These are phyloP conservation scores for Cynanchum wilfordii DNA, from an alignment of 257 asterid species.

Conservation along the genomic window DNA sequence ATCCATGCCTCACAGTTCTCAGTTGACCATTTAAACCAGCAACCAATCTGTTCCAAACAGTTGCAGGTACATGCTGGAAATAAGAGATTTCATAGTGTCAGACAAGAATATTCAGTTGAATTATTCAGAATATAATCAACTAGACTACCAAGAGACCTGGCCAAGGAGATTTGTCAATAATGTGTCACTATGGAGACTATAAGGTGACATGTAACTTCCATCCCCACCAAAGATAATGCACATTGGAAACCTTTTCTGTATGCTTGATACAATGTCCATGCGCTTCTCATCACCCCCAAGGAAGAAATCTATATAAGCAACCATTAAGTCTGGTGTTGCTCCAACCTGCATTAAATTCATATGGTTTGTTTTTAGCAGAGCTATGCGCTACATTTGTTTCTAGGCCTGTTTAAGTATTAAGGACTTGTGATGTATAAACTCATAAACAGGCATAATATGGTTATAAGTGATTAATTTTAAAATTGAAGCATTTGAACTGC, in stretches of 20 bases:
- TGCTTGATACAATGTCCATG: conserved; percentile 73
- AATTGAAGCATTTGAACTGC: not conserved
- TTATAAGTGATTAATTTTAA: not conserved
- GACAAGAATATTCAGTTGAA: not conserved
- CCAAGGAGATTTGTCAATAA: conserved; percentile 89
- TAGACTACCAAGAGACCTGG: conserved; percentile 52
- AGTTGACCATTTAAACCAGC: conserved; percentile 90
- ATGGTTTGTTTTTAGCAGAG: not conserved
- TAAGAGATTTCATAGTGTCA: conserved; percentile 21
- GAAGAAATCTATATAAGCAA: conserved; percentile 86
- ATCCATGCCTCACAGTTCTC: conserved; percentile 75
- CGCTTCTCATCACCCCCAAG: conserved; percentile 98
- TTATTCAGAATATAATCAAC: not conserved
- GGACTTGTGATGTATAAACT: not conserved
- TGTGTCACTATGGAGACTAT: conserved; percentile 70
- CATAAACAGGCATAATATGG: not conserved
- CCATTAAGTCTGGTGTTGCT: conserved; percentile 95
- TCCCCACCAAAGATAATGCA: conserved; percentile 86
- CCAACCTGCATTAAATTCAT: conserved; percentile 64
- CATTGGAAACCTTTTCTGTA: conserved; percentile 92
- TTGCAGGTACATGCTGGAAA: conserved; percentile 80
- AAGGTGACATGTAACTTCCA: conserved; percentile 95
- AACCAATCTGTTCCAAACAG: conserved; percentile 90
- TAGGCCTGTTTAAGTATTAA: not conserved
- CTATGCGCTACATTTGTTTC: not conserved